Evolutionary conservation across 192 early-diverging fungal genomes (phyloP), one percentile per base, ranked within the genome.

Genomic region (Umbelopsis sp.): DNA sequence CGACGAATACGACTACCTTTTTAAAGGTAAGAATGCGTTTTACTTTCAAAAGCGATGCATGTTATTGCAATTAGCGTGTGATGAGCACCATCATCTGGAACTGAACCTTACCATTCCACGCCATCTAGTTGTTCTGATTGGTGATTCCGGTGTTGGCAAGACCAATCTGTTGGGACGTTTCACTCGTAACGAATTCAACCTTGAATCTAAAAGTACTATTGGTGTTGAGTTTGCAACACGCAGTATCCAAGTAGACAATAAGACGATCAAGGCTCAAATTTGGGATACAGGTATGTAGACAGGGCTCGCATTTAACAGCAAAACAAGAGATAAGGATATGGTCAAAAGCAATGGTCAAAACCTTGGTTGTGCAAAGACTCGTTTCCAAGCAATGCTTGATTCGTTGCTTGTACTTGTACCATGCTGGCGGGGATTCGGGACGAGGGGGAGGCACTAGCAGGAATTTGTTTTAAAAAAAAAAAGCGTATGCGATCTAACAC

Each of bases 251-350:
- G 95, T 99, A 44, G 96, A 99, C 70, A 84, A 88, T 71, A 99
- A 99, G 86, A 96, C 93, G 16, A 96, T 99, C 82, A 99, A 98
- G 84, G 95, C 95, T 51, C 97, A 99, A 81, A 98, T 99, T 82
- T 99, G 97, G 97, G 97, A 99, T 86, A 99, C 97, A 69, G 97
- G 95, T 86, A 79, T 75, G 70, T 56, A 50, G 14, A 54, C 29
- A 22, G 21, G 21, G 9, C 3, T n/a, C 24, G 3, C 29, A n/a
- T 53, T 53, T 52, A 6, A 25, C 16, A 14, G 16, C 36, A 66
- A 25, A 38, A 12, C 17, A 50, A 45, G 44, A 75, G 12, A 41
- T 11, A 41, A 4, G 4, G 12, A 6, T 41, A 41, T 11, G 1
- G 38, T 41, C 38, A 41, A 41, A 41, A 6, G 12, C 38, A 11